Base-by-base conservation (phyloP, 2,329 filamentous ascomycete species). In the Beauveria sp. region DNA sequence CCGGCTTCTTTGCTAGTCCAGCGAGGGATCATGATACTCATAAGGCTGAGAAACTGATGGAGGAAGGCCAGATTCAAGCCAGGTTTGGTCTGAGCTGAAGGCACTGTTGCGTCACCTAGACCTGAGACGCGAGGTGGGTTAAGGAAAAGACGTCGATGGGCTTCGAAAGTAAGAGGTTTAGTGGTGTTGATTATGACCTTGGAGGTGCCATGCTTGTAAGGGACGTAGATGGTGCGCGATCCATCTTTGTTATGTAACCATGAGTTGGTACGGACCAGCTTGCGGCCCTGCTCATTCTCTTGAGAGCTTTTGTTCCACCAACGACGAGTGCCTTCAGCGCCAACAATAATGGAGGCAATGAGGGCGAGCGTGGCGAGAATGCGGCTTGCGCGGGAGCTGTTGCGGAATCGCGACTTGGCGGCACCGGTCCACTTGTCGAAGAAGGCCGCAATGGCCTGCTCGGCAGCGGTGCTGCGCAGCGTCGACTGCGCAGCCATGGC, bases 1-100 rank as follows among this genome's bases (percentile, higher is more conserved):
- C 92, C 93, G 0, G 93, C 92, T 77, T 97, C 94, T 73, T 99
- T 99, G 73, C 92, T 96, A 18, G 88, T 88, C 89, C 93, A 96
- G 64, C 93, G 81, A 6, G 94, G 94, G 64, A 99, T 90, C 91
- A 97, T 96, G 70, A 99, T 97, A 75, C 92, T 97, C 77, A 97
- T 85, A 59, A 99, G 77, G 70, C 93, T 97, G 56, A 97, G 81
- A 68, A 99, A 97, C 75, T 99, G 94, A 72, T 99, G 94, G 58
- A 99, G 75, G 69, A 99, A 99, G 12, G 94, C 94, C 62, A 99
- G 81, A 71, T 99, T 99, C 44, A 99, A 78, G 0, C 94, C 94
- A 0, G 94, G 92, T 73, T 96, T 97, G 3, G 92, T 93, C 72
- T 96, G 90, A 10, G 90, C 84, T 2, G 92, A 90, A 18, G 94